phyloP scores from a whole-genome alignment of 257 asterid species.

The Solanum bulbocastanum region DNA sequence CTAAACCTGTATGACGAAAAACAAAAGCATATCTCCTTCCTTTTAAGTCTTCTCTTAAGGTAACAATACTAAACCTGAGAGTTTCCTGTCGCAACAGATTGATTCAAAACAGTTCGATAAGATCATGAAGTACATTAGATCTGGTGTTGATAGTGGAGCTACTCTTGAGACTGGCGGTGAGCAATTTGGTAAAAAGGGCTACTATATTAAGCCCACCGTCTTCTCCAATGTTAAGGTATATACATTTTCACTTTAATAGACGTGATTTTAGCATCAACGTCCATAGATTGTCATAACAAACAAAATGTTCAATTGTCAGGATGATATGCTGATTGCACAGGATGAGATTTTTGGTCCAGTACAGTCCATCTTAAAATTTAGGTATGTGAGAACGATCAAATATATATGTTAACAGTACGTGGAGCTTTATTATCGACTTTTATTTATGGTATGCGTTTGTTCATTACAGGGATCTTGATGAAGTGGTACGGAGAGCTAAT shows the following conservation, averaged over 20 bases:
- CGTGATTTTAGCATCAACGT: neutral
- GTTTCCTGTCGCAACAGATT: conserved; percentile 26
- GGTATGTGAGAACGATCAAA: conserved; percentile 17
- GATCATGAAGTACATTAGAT: conserved; percentile 54
- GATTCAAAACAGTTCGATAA: conserved; percentile 67
- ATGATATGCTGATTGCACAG: conserved; percentile 71
- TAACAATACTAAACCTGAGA: neutral
- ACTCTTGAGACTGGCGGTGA: conserved; percentile 85
- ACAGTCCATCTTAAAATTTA: conserved; percentile 67
- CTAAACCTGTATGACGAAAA: neutral
- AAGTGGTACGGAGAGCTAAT: conserved; percentile 72
- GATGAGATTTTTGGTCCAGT: conserved; percentile 98
- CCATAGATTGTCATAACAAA: neutral
- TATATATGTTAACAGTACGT: neutral
- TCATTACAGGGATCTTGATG: conserved; percentile 50
- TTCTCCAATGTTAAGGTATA: conserved; percentile 80
- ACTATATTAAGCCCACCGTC: conserved; percentile 79
- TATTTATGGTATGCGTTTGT: neutral
- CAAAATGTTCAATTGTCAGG: conserved; percentile 28
- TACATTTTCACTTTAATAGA: neutral
- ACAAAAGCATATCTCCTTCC: neutral
- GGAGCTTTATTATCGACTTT: neutral
- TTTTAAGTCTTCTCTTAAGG: neutral
- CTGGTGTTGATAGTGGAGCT: conserved; percentile 72
- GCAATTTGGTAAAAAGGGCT: conserved; percentile 55